These are phyloP conservation scores for Gnetum montanum DNA, from an alignment of 75 land plant genomes.

Conservation along the genomic window DNA sequence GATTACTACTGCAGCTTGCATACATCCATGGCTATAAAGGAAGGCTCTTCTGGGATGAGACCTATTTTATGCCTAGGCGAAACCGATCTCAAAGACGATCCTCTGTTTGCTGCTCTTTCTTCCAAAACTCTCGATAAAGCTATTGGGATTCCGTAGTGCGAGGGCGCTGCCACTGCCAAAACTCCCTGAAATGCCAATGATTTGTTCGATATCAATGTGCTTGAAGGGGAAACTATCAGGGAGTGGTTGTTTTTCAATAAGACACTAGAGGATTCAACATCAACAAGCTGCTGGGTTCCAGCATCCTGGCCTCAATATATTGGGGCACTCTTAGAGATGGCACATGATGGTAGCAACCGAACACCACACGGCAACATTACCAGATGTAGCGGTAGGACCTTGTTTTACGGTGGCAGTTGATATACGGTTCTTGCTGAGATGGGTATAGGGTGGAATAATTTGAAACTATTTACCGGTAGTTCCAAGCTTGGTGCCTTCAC, in stretches of 20 bases:
- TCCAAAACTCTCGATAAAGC: slow-evolving; percentile 66
- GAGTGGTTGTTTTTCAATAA: slow-evolving; percentile 96
- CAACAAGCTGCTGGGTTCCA: no score
- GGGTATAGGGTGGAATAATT: no score
- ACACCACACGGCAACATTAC: no score
- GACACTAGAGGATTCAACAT: slow-evolving; percentile 81
- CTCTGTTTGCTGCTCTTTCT: slow-evolving; percentile 76
- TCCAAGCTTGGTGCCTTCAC: no score
- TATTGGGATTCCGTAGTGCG: slow-evolving; percentile 93
- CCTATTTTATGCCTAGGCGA: slow-evolving; percentile 87
- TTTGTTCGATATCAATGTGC: slow-evolving; percentile 65
- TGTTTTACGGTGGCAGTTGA: no score
- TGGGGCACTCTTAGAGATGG: no score
- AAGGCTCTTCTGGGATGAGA: slow-evolving; percentile 76
- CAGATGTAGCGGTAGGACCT: no score
- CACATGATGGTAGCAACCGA: no score
- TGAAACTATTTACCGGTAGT: no score
- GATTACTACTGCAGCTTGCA: slow-evolving; percentile 83
- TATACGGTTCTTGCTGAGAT: no score
- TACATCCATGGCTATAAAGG: slow-evolving; percentile 57
- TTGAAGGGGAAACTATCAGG: slow-evolving; percentile 70
- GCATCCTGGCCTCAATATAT: no score
- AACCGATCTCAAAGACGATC: slow-evolving; percentile 84
- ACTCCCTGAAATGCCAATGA: slow-evolving; percentile 97
- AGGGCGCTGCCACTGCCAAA: slow-evolving; percentile 90